Percentiles rank a stretch among this genome's conserved stretches.
These are phyloP conservation scores for Moesziomyces sp. DNA, from an alignment of 1,284 basidiomycete species.

Conservation along the genomic window DNA sequence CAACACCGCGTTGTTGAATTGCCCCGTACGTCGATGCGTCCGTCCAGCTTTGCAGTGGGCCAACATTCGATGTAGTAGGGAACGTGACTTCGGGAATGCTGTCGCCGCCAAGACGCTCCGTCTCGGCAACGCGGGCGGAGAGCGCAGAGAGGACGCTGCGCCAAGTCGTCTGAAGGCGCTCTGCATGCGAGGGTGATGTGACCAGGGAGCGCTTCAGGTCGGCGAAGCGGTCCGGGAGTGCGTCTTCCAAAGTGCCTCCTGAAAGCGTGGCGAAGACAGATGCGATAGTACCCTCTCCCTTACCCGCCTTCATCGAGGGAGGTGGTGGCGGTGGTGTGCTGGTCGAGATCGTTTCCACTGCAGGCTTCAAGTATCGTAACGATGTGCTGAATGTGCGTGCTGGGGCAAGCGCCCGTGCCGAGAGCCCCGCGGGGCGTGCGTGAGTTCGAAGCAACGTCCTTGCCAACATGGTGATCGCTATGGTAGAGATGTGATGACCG, in stretches of 20 bases:
- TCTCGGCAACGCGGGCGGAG: conserved; percentile 18
- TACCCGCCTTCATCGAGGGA: conserved; percentile 10
- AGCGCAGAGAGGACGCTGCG: conserved; percentile 31
- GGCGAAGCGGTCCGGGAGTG: conserved; percentile 49
- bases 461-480: no score
- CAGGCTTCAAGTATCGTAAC: neutral
- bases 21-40: conserved; percentile 18
- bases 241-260: conserved; percentile 47
- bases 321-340: conserved; percentile 5
- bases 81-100: conserved; percentile 45
- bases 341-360: conserved; percentile 11
- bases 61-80: conserved; percentile 12
- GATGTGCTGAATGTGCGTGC: neutral
- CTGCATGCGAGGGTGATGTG: conserved; percentile 16
- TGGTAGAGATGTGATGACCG: neutral
- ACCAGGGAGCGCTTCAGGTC: conserved; percentile 44
- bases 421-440: no score
- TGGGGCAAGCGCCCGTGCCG: neutral
- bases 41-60: conserved; percentile 33
- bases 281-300: conserved; percentile 53
- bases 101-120: conserved; percentile 12
- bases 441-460: neutral
- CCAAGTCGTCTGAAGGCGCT: conserved; percentile 42
- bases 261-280: conserved; percentile 54
- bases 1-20: conserved; percentile 50